Percentiles rank a stretch among this genome's conserved stretches.
These are phyloP conservation scores for Phytophthora agathidicida DNA, from an alignment of 352 stramenopile genomes.

Conservation along the genomic window DNA sequence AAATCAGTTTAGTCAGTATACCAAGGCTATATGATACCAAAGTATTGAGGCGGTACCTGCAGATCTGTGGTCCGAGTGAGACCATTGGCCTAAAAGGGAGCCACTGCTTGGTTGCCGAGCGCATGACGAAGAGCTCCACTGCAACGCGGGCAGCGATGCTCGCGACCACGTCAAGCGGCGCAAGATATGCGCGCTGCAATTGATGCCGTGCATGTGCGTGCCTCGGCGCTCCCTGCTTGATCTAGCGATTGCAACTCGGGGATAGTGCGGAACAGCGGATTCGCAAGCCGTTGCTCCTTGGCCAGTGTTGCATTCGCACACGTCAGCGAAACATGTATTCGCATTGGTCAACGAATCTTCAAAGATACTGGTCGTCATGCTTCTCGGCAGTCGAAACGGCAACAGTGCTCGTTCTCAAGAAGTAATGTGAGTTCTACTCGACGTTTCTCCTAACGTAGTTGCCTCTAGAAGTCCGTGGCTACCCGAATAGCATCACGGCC, in stretches of 20 bases:
- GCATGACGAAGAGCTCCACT: constrained; percentile 16
- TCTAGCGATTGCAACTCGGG: background rate
- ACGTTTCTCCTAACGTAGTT: too few relatives aligned
- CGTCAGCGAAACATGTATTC: too few relatives aligned
- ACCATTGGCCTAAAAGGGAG: constrained; percentile 18
- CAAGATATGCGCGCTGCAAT: background rate
- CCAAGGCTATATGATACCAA: background rate
- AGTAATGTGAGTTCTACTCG: too few relatives aligned
- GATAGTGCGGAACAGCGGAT: constrained; percentile 13
- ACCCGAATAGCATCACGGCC: too few relatives aligned
- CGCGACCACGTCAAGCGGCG: constrained; percentile 15
- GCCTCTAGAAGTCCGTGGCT: too few relatives aligned
- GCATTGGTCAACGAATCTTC: too few relatives aligned
- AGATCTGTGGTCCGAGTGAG: too few relatives aligned
- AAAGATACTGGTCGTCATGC: too few relatives aligned
- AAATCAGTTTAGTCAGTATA: background rate
- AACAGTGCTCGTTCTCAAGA: too few relatives aligned
- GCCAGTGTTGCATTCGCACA: background rate
- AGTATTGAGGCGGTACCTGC: constrained; percentile 27
- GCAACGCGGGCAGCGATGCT: background rate
- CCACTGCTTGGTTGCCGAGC: background rate
- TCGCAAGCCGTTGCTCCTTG: constrained; percentile 4
- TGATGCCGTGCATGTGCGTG: background rate
- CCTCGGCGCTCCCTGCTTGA: background rate
- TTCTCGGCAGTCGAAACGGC: too few relatives aligned